phyloP scores from a whole-genome alignment of 208 protist genomes.

The Wallacemonas sp. region DNA sequence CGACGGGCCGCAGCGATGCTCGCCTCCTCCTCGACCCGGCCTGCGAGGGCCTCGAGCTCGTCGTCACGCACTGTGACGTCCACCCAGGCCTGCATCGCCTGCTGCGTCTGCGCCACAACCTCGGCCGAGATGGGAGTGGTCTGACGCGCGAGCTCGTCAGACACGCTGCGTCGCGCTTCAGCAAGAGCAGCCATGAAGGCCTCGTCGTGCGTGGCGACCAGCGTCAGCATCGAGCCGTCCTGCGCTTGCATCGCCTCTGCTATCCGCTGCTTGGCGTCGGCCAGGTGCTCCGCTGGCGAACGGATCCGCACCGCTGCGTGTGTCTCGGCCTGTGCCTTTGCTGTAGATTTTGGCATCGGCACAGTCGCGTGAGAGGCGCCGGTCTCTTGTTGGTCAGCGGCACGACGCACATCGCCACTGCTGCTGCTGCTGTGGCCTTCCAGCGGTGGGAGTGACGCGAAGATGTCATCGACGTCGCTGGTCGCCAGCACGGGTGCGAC shows the following conservation, averaged over 20 bases:
- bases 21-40: neutral
- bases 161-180: neutral
- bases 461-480: conserved; percentile 6
- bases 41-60: neutral
- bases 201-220: neutral
- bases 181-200: neutral
- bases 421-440: no score
- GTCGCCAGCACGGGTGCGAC: no score
- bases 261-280: neutral
- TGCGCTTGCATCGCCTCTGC: neutral
- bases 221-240: neutral
- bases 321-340: no score
- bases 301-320: neutral
- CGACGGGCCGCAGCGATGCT: neutral
- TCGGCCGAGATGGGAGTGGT: neutral
- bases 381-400: no score
- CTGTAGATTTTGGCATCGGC: no score
- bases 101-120: conserved; percentile 1
- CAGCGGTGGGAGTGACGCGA: neutral
- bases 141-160: neutral
- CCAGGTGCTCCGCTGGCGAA: neutral
- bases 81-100: neutral
- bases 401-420: no score
- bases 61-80: neutral
- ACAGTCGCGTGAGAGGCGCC: no score